phyloP scores from a whole-genome alignment of 768 basidiomycete genomes.

The Leccinellum albellum region DNA sequence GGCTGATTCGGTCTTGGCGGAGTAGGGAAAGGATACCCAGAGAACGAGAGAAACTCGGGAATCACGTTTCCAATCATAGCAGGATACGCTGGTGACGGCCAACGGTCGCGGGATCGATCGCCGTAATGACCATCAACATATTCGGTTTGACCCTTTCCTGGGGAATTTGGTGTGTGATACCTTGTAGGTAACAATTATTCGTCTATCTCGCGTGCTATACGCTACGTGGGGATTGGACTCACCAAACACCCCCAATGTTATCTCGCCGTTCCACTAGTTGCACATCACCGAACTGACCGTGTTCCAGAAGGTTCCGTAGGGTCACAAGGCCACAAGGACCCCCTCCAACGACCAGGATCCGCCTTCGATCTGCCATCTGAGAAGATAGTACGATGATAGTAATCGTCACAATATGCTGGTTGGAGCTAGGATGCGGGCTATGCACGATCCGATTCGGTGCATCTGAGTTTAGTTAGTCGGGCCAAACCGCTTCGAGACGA shows the following conservation, averaged over 20 bases:
- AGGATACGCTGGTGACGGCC: slow-evolving; percentile 48
- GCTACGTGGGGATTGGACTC: slow-evolving; percentile 5
- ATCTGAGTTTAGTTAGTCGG: not conserved
- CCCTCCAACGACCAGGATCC: slow-evolving; percentile 43
- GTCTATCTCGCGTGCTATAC: not conserved
- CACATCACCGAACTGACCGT: slow-evolving; percentile 40
- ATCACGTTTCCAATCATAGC: slow-evolving; percentile 49
- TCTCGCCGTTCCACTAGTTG: slow-evolving; percentile 43
- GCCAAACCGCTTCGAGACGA: not conserved
- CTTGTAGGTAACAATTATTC: not conserved
- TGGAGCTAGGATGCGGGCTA: not conserved
- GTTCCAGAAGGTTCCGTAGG: slow-evolving; percentile 44
- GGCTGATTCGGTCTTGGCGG: slow-evolving; percentile 23
- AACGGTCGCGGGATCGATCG: slow-evolving; percentile 17
- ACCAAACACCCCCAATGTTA: slow-evolving; percentile 54
- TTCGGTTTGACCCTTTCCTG: not conserved
- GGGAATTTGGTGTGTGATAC: slow-evolving; percentile 7
- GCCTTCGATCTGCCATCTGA: slow-evolving; percentile 3
- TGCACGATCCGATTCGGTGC: not conserved
- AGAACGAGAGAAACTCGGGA: slow-evolving; percentile 37
- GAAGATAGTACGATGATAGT: not conserved
- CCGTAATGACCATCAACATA: not conserved
- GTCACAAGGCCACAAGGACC: slow-evolving; percentile 47
- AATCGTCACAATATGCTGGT: not conserved
- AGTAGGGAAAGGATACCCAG: slow-evolving; percentile 27